Percentiles rank a stretch among this genome's conserved stretches.
These are phyloP conservation scores for Ustulina deusta DNA, from an alignment of 2,329 filamentous ascomycete genomes.

Conservation along the genomic window DNA sequence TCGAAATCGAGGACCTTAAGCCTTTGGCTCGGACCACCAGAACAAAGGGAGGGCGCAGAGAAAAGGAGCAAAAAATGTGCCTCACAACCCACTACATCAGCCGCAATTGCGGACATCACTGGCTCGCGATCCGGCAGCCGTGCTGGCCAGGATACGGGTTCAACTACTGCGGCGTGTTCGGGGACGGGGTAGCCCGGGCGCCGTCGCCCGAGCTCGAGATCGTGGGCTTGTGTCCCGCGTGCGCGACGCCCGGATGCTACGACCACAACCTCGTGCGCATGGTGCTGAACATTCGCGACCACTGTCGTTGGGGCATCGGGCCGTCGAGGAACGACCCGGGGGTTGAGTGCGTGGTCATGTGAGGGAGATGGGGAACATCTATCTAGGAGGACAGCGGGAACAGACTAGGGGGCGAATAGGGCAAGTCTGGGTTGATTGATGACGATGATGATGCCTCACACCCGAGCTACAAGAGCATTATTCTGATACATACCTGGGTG, in stretches of 20 bases:
- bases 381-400: not conserved
- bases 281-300: constrained; percentile 58
- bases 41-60: not conserved
- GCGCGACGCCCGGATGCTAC: constrained; percentile 59
- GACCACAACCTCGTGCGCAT: constrained; percentile 62
- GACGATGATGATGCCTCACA: not conserved
- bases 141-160: constrained; percentile 66
- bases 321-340: constrained; percentile 55
- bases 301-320: constrained; percentile 62
- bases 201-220: constrained; percentile 52
- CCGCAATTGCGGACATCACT: constrained; percentile 64
- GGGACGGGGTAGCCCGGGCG: constrained; percentile 54
- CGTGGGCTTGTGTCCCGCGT: constrained; percentile 49
- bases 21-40: not conserved
- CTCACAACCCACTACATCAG: constrained; percentile 61
- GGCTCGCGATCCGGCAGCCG: constrained; percentile 60
- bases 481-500: not conserved
- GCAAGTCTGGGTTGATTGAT: too few relatives aligned
- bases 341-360: constrained; percentile 57
- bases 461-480: not conserved
- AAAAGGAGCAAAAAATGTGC: constrained; percentile 58
- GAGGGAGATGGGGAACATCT: constrained; percentile 32
- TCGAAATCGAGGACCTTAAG: not conserved
- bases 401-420: not conserved
- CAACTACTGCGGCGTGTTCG: constrained; percentile 59